Conservation (phyloP, 2,329 filamentous ascomycete genomes). For the Camillea tinctor region DNA sequence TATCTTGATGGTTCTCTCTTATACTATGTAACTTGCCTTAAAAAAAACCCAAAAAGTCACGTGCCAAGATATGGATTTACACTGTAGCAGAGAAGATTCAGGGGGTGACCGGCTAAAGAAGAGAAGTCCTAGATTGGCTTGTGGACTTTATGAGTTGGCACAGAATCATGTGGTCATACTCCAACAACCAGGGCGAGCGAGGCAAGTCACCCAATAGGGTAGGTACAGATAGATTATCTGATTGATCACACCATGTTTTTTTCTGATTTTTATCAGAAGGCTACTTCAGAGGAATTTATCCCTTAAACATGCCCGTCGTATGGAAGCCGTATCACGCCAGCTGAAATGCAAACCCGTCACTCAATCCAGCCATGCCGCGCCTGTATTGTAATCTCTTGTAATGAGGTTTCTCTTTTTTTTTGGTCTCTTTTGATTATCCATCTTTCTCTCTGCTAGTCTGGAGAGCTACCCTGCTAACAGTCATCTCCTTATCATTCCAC, state of each 20-base stretch:
- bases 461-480: conserved; percentile 9
- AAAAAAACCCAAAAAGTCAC: no score
- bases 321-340: conserved; percentile 21
- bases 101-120: no score
- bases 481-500: conserved; percentile 18
- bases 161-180: no score
- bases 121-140: no score
- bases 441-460: not conserved
- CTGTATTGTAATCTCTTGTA: not conserved
- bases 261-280: not conserved
- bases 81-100: no score
- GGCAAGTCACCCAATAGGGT: no score
- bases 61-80: no score
- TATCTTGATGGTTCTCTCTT: no score
- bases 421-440: conserved; percentile 22
- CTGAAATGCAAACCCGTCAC: conserved; percentile 53
- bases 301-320: not conserved
- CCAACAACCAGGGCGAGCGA: no score
- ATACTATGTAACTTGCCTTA: no score
- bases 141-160: no score
- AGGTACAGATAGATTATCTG: no score
- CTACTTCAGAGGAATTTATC: not conserved
- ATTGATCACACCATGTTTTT: not conserved
- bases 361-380: conserved; percentile 34
- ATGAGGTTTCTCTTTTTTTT: conserved; percentile 28